Evolutionary conservation across 805 yeast genomes (phyloP).

Genomic region (Candida ulmi): DNA sequence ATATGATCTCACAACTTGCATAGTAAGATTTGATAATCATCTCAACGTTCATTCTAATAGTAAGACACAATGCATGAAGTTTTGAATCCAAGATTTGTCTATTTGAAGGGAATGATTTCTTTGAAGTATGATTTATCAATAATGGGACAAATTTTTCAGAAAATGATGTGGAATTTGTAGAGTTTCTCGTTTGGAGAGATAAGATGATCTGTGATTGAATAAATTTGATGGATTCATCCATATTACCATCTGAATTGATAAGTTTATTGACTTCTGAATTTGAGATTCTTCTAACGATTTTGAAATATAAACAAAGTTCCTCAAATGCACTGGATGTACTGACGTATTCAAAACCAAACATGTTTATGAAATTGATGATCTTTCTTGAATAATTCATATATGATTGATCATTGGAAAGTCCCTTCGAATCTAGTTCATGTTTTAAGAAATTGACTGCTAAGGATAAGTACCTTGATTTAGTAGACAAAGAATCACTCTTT

Average conservation of each 20-base stretch:
- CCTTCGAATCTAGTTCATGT: slow-evolving; percentile 8
- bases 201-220: slow-evolving; percentile 10
- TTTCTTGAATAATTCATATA: slow-evolving; percentile 11
- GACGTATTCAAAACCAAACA: slow-evolving; percentile 12
- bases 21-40: too few species aligned
- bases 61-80: slow-evolving; percentile 14
- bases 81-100: slow-evolving; percentile 12
- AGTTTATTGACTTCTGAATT: slow-evolving; percentile 6
- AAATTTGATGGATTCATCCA: slow-evolving; percentile 10
- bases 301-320: slow-evolving; percentile 6
- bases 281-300: slow-evolving; percentile 4
- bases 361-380: slow-evolving; percentile 13
- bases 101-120: slow-evolving; percentile 3
- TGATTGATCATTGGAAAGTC: neutral
- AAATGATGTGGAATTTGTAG: slow-evolving; percentile 1
- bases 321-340: slow-evolving; percentile 9
- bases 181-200: slow-evolving; percentile 6
- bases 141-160: slow-evolving; percentile 2
- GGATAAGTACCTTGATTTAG: slow-evolving; percentile 11
- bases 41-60: slow-evolving; percentile 15
- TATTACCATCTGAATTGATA: slow-evolving; percentile 10
- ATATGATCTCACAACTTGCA: neutral
- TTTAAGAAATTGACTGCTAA: slow-evolving; percentile 11
- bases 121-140: slow-evolving; percentile 3
- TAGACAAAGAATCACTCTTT: slow-evolving; percentile 5